Conservation (phyloP, 2,329 filamentous ascomycete species). For the Ascochyta pisi region DNA sequence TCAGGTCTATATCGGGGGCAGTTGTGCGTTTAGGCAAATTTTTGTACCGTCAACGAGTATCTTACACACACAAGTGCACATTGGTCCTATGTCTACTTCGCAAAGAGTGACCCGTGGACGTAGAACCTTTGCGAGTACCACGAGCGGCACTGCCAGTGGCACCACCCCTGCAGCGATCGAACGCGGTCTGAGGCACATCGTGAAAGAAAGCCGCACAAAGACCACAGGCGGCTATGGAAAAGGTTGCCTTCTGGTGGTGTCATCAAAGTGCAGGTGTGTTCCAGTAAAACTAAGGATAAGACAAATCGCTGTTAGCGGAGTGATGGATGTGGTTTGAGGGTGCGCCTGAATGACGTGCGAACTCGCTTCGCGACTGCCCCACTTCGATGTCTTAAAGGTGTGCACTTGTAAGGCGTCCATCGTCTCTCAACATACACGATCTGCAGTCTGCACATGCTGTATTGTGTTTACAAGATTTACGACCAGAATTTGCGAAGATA, state of each 20-base stretch:
- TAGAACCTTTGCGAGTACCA: background rate
- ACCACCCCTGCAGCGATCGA: slow-evolving; percentile 7
- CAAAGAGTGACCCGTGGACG: too few relatives aligned
- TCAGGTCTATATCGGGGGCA: background rate
- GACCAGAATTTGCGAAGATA: slow-evolving; percentile 24
- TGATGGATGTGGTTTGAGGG: too few relatives aligned
- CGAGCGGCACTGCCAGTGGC: background rate
- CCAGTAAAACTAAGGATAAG: too few relatives aligned
- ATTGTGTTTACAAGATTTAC: too few relatives aligned
- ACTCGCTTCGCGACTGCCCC: background rate
- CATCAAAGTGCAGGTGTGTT: too few relatives aligned
- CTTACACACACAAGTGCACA: background rate
- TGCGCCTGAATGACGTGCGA: too few relatives aligned
- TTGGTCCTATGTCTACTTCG: background rate
- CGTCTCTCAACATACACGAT: background rate
- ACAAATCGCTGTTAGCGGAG: too few relatives aligned
- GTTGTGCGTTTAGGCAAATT: too few relatives aligned
- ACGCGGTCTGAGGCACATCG: slow-evolving; percentile 8
- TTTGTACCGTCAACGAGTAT: too few relatives aligned
- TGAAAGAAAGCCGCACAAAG: background rate
- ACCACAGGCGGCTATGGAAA: background rate
- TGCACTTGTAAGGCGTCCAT: background rate
- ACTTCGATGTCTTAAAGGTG: background rate
- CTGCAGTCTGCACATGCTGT: too few relatives aligned
- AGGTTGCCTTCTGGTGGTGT: background rate